Evolutionary conservation across 2,329 filamentous ascomycete genomes (phyloP).

Genomic region (Trichoderma atrobrunneum): DNA sequence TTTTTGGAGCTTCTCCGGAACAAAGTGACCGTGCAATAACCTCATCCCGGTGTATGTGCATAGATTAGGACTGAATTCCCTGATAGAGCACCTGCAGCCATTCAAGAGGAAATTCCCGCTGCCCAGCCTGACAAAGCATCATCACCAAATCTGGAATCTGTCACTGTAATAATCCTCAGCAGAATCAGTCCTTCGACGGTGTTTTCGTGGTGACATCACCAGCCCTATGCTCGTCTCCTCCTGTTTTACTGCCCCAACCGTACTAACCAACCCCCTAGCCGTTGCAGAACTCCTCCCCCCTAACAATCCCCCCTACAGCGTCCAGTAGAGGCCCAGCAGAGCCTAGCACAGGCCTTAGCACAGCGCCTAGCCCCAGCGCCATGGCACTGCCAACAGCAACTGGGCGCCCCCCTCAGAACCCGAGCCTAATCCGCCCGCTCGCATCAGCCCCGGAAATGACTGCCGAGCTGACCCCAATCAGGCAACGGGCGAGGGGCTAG

Average conservation of each 20-base stretch:
- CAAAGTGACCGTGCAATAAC: too few relatives aligned
- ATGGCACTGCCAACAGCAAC: not conserved
- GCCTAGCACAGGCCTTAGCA: not conserved
- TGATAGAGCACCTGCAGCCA: too few relatives aligned
- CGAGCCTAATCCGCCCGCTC: constrained; percentile 9
- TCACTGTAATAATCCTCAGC: too few relatives aligned
- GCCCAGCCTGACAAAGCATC: not conserved
- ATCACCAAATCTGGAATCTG: too few relatives aligned
- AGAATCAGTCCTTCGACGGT: too few relatives aligned
- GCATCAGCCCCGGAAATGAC: constrained; percentile 11
- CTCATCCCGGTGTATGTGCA: not conserved
- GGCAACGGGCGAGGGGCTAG: not conserved
- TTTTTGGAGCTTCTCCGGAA: not conserved
- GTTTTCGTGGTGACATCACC: not conserved
- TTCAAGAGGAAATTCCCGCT: too few relatives aligned
- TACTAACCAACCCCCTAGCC: not conserved
- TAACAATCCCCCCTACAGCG: not conserved
- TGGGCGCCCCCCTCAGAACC: not conserved
- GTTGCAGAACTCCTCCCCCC: not conserved
- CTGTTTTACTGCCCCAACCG: not conserved
- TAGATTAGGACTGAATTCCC: not conserved
- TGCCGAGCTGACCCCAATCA: constrained; percentile 5
- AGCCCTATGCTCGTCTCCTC: not conserved
- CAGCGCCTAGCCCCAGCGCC: not conserved
- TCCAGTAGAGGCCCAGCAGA: not conserved